Conservation (phyloP, 1,284 basidiomycete genomes). For the Thecaphora thlaspeos region DNA sequence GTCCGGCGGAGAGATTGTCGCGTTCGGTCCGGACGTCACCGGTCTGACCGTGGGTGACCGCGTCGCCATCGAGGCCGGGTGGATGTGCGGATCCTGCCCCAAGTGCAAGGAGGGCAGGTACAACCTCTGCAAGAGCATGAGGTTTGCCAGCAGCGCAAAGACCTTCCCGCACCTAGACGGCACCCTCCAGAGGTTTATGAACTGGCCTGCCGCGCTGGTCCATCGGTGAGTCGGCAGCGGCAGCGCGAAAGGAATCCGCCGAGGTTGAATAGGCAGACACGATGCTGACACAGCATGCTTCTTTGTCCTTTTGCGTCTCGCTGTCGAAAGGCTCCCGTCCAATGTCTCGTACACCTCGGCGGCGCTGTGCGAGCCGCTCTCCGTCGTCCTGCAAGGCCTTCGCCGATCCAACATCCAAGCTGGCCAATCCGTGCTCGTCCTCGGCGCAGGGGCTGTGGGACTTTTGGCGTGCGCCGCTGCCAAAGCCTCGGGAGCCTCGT, state of each 20-base stretch:
- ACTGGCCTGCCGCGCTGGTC: constrained; percentile 78
- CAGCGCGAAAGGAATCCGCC: too few relatives aligned
- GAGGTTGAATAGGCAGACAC: too few relatives aligned
- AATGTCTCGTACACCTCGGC: constrained; percentile 73
- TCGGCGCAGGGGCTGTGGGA: constrained; percentile 88
- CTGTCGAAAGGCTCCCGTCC: constrained; percentile 65
- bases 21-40: constrained; percentile 64
- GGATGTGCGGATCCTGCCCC: constrained; percentile 71
- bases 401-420: constrained; percentile 67
- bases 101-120: constrained; percentile 71
- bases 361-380: constrained; percentile 85
- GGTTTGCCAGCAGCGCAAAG: constrained; percentile 85
- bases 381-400: constrained; percentile 80
- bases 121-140: constrained; percentile 82
- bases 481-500: constrained; percentile 47
- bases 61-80: constrained; percentile 89
- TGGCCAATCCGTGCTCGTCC: constrained; percentile 75
- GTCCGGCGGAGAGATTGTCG: constrained; percentile 76
- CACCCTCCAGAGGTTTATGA: constrained; percentile 81
- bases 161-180: constrained; percentile 91
- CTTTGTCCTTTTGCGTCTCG: too few relatives aligned
- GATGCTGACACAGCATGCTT: too few relatives aligned
- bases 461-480: constrained; percentile 70
- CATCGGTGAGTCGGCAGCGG: constrained; percentile 68
- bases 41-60: constrained; percentile 74